Evolutionary conservation across 306 rosid species (phyloP).

Genomic region (Quillaja saponaria): DNA sequence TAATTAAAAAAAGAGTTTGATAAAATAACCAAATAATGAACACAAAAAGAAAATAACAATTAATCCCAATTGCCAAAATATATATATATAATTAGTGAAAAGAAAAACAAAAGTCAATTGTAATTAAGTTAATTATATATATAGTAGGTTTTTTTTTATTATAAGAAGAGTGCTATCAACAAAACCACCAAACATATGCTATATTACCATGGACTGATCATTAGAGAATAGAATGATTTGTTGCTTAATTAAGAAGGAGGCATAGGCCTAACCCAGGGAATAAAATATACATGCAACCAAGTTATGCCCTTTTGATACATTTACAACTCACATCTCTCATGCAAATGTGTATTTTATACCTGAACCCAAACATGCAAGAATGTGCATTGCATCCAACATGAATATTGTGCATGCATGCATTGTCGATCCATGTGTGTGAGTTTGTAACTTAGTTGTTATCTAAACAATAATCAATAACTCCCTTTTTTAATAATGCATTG

Average conservation of each 20-base stretch:
- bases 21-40: neutral
- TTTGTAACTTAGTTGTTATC: too few relatives aligned
- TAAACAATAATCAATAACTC: too few relatives aligned
- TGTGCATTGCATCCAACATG: neutral
- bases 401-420: too few relatives aligned
- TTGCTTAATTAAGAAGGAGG: constrained; percentile 37
- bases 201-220: constrained; percentile 15
- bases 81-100: too few relatives aligned
- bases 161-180: too few relatives aligned
- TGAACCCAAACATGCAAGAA: neutral
- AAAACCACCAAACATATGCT: too few relatives aligned
- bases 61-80: too few relatives aligned
- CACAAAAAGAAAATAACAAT: constrained; percentile 10
- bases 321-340: neutral
- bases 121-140: too few relatives aligned
- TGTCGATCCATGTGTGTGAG: too few relatives aligned
- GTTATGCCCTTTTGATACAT: neutral
- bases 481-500: too few relatives aligned
- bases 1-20: neutral
- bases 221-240: constrained; percentile 28
- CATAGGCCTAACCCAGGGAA: constrained; percentile 7
- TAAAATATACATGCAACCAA: neutral
- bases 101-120: too few relatives aligned
- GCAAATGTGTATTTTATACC: neutral
- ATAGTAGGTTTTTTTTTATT: too few relatives aligned